These are phyloP conservation scores for Staphylotrichum longicolle DNA, from an alignment of 495 filamentous ascomycete genomes.

Conservation along the genomic window DNA sequence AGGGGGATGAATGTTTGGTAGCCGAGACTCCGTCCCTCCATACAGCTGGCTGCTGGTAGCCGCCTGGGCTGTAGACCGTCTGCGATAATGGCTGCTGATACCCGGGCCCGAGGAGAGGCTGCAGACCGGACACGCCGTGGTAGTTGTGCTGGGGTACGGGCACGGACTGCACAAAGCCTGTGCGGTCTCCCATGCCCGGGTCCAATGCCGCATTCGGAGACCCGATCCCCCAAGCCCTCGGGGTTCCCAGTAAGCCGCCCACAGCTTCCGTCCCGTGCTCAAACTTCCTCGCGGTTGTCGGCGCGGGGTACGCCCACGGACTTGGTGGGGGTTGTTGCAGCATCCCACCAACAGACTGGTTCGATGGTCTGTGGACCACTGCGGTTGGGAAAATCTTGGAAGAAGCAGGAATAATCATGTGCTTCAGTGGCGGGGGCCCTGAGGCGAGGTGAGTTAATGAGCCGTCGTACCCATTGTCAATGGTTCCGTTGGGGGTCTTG, in stretches of 20 bases:
- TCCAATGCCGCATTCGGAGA: slow-evolving; percentile 15
- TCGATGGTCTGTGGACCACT: slow-evolving; percentile 23
- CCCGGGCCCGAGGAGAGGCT: slow-evolving; percentile 67
- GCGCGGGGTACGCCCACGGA: slow-evolving; percentile 27
- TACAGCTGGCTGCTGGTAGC: slow-evolving; percentile 65
- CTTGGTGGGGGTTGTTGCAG: slow-evolving; percentile 17
- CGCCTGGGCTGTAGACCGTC: slow-evolving; percentile 69
- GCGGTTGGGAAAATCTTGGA: slow-evolving; percentile 42
- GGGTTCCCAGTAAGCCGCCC: slow-evolving; percentile 14
- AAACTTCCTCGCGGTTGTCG: slow-evolving; percentile 13
- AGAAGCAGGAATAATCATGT: slow-evolving; percentile 69
- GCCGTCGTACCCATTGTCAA: slow-evolving; percentile 92
- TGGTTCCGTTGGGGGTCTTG: slow-evolving; percentile 91
- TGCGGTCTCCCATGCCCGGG: slow-evolving; percentile 19
- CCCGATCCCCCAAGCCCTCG: slow-evolving; percentile 28
- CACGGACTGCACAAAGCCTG: slow-evolving; percentile 28
- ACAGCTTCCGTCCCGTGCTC: slow-evolving; percentile 19
- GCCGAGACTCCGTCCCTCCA: slow-evolving; percentile 65
- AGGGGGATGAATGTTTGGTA: slow-evolving; percentile 35
- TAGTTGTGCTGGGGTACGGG: slow-evolving; percentile 38
- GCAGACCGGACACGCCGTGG: slow-evolving; percentile 52
- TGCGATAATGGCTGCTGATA: slow-evolving; percentile 69
- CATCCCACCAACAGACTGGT: slow-evolving; percentile 12
- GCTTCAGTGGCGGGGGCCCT: slow-evolving; percentile 78
- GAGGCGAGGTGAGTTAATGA: slow-evolving; percentile 70